Evolutionary conservation across 208 protist genomes (phyloP).

Genomic region (Leishmania turanica): DNA sequence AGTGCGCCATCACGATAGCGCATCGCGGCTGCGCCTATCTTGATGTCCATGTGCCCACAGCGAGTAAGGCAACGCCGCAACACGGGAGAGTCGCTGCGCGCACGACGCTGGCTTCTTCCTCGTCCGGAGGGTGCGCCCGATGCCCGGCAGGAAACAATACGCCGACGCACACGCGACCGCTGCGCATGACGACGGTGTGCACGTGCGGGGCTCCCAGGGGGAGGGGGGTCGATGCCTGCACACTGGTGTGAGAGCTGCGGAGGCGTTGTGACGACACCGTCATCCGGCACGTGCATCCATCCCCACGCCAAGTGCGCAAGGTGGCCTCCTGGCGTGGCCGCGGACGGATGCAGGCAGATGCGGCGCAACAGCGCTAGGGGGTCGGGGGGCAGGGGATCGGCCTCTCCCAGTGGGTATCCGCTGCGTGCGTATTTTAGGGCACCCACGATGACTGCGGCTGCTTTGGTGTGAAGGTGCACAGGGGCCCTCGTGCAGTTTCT

Average conservation of each 20-base stretch:
- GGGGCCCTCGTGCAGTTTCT: neutral
- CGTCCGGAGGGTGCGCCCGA: too few relatives aligned
- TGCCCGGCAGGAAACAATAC: neutral
- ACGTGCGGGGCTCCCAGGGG: too few relatives aligned
- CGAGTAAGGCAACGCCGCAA: neutral
- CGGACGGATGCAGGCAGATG: neutral
- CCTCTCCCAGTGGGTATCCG: neutral
- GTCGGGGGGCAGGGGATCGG: neutral
- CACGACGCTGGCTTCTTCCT: neutral
- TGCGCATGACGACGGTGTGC: neutral
- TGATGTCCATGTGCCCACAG: neutral
- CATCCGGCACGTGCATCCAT: too few relatives aligned
- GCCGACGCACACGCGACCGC: neutral
- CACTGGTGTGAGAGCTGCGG: neutral
- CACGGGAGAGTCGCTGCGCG: neutral
- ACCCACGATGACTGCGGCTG: neutral
- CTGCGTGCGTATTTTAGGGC: neutral
- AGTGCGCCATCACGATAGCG: neutral
- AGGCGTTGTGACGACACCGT: neutral
- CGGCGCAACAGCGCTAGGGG: neutral
- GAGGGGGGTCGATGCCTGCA: neutral
- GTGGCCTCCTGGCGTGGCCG: too few relatives aligned
- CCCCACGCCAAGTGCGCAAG: neutral
- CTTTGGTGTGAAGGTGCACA: neutral
- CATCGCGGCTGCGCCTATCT: neutral